These are phyloP conservation scores for Thelonectria olida DNA, from an alignment of 2,329 filamentous ascomycete species.

Conservation along the genomic window DNA sequence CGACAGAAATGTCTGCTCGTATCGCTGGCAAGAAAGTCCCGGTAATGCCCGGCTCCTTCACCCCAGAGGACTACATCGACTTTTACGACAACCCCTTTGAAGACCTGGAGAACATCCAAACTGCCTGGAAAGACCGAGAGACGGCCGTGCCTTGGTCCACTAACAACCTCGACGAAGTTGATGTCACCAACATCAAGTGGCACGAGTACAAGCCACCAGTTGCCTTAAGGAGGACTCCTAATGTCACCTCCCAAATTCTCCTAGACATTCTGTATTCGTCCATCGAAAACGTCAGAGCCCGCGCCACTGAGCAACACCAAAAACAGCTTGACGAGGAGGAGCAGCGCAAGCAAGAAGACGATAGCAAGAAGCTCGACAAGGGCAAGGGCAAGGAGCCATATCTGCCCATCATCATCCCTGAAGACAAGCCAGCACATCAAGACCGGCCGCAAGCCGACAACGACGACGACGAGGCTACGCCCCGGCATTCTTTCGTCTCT, in stretches of 20 bases:
- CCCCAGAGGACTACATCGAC: conserved; percentile 43
- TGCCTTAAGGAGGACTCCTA: conserved; percentile 50
- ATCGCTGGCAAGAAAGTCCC: conserved; percentile 23
- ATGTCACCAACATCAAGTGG: conserved; percentile 52
- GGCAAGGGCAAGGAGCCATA: conserved; percentile 49
- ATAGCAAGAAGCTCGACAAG: conserved; percentile 34
- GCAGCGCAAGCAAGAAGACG: conserved; percentile 31
- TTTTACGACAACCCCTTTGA: conserved; percentile 43
- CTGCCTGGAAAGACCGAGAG: conserved; percentile 34
- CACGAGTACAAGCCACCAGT: conserved; percentile 56
- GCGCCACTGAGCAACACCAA: conserved; percentile 45
- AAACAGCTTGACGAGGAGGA: conserved; percentile 42
- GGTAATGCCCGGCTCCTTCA: conserved; percentile 43
- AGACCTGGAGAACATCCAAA: conserved; percentile 34
- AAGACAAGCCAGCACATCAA: conserved; percentile 13
- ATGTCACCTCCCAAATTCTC: conserved; percentile 52
- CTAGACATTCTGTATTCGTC: conserved; percentile 54
- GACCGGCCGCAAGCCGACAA: neutral
- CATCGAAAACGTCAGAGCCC: conserved; percentile 54
- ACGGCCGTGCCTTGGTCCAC: conserved; percentile 29
- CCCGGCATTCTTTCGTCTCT: conserved; percentile 3
- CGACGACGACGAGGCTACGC: neutral
- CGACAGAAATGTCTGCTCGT: conserved; percentile 8
- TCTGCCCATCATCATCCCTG: conserved; percentile 45
- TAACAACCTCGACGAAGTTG: conserved; percentile 36